Evolutionary conservation across 192 early-diverging fungal genomes (phyloP), one percentile per base, ranked within the genome.

Genomic region (Coemansia aciculifera): DNA sequence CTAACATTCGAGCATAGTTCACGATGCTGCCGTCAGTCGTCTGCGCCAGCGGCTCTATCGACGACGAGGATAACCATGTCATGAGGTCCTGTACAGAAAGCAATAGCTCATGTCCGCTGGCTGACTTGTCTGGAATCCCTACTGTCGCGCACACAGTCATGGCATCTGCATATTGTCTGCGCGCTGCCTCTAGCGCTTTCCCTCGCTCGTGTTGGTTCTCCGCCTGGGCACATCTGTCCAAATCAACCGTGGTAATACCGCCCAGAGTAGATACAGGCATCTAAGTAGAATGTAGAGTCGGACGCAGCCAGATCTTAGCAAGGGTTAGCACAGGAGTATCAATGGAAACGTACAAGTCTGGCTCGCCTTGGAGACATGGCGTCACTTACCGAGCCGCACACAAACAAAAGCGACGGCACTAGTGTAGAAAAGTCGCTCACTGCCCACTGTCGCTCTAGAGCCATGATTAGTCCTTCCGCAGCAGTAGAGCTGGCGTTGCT

Each of bases 241-340:
- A 62, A 24, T 72, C 59, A 2, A 62, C 29, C 31, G 29, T 38
- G 6, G 46, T 40, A 1, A 32, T 39, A 2, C 29, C 36, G 13
- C 37, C 57, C 12, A 72, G 27, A 37, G 24, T 31, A 21, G 70
- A 72, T 21, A 59, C 64, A 15, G 63, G 64, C 34, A 65, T 54
- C 63, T 46, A 61, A 59, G 15, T 56, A 34, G 10, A 38, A 38
- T 15, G 39, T 11, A 40, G 10, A 12, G 39, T 40, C 12, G 12
- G 39, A 40, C 2, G 12, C 13, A 43, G 42, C 1, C 42, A 43
- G 12, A 17, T n/a, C 17, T 4, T 43, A 52, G 51, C 51, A 24
- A 27, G 24, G 24, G 51, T 52, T 27, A 27, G 23, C 23, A 24
- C 3, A 24, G 9, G 12, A 24, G 24, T 12, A 52, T 12, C 15